A percentile compares a stretch with the other conserved stretches of the same genome.
These are phyloP conservation scores for Astrothelium subdiscretum DNA, from an alignment of 495 filamentous ascomycete species.

Conservation along the genomic window DNA sequence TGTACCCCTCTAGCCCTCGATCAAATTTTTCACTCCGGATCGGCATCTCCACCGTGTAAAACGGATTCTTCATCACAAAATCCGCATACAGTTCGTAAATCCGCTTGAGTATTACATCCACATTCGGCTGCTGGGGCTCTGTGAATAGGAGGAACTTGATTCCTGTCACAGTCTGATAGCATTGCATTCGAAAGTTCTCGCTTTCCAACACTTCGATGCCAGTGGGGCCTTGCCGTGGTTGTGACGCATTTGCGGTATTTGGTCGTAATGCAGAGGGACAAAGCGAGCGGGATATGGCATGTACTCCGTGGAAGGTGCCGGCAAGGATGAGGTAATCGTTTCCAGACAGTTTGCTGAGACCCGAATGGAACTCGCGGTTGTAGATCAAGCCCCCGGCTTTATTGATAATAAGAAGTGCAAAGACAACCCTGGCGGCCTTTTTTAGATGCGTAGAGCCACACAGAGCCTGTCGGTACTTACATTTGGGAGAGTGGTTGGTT, in stretches of 20 bases:
- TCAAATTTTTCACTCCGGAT: constrained; percentile 92
- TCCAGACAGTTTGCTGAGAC: constrained; percentile 71
- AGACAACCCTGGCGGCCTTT: constrained; percentile 58
- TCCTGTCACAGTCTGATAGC: constrained; percentile 88
- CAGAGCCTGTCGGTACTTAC: neutral
- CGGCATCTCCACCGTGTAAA: constrained; percentile 96
- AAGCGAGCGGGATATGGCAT: constrained; percentile 80
- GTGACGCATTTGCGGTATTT: constrained; percentile 22
- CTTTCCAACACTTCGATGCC: constrained; percentile 88
- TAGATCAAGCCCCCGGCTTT: constrained; percentile 95
- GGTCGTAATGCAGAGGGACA: constrained; percentile 19
- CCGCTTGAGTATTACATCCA: constrained; percentile 66
- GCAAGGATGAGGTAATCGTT: constrained; percentile 97
- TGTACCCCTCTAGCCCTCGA: constrained; percentile 61
- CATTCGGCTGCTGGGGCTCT: constrained; percentile 77
- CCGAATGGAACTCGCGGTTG: constrained; percentile 78
- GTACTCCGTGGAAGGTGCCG: constrained; percentile 94
- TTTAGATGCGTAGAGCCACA: neutral
- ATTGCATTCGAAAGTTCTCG: constrained; percentile 83
- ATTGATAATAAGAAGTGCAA: constrained; percentile 92
- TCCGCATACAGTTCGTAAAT: constrained; percentile 94
- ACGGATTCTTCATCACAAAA: constrained; percentile 99
- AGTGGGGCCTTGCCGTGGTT: constrained; percentile 45
- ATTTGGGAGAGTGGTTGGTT: neutral
- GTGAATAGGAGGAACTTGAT: constrained; percentile 95